Evolutionary conservation across 768 basidiomycete species (phyloP), one percentile per base, ranked within the genome.

Genomic region (Suillus alpinus): DNA sequence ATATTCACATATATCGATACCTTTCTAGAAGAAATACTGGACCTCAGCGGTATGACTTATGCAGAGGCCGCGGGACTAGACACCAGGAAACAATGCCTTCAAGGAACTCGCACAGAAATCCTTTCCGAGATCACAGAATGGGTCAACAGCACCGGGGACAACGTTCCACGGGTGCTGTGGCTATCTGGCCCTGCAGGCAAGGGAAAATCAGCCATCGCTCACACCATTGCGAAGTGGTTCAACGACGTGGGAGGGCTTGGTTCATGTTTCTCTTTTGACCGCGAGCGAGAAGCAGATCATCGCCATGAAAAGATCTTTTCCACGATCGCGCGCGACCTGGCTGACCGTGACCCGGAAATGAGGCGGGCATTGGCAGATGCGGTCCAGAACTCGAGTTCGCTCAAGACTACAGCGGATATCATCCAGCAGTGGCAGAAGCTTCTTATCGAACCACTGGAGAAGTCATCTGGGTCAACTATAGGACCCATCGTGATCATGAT

Each of bases 91-190:
- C 26, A 32, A 50, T 73, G 70, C 44, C 62, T 69, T 4, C 36
- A 56, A 0, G 66, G 63, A 6, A 75, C 73, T 3, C 68, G 71
- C 6, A 31, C 49, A 23, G 62, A 57, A 14, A 65, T 74, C 20
- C 60, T 73, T 41, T 63, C 68, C 20, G 66, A 67, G 20, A 70
- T 75, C 43, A 56, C 50, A 23, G 50, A 63, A 18, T 75, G 73
- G 73, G 51, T 63, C 18, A 62, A 66, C 44, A 44, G 62, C 39
- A 55, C 53, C 10, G 29, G 51, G 14, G 51, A 43, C 10, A 43
- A 62, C 34, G 26, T 52, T 41, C 46, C 59, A 23, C 58, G 59
- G 3, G 53, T 68, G 53, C 66, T 57, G 43, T 71, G 67, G 68
- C 52, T 71, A 18, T 61, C 56, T 47, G 72, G 72, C 23, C 57